Evolutionary conservation across 768 basidiomycete species (phyloP), one percentile per base, ranked within the genome.

Genomic region (Heimioporus sp.): DNA sequence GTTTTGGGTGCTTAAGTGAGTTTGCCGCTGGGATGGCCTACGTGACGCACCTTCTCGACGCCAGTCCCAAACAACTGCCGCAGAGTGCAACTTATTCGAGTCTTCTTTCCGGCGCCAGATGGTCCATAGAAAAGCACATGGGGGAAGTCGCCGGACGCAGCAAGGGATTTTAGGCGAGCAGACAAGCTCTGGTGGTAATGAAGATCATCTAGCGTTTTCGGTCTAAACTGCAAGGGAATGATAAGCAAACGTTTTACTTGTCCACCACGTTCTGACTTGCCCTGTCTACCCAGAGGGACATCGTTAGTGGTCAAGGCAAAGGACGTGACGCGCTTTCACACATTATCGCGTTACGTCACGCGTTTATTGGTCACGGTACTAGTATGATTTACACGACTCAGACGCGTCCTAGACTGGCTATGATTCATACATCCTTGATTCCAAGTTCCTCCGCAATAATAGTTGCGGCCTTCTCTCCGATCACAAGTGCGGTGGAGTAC

Each of bases 101-200:
- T 98, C 80, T 99, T 99, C 77, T 98, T 98, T 15, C 96, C 96
- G 13, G 96, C 93, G 19, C 96, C 96, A 5, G 91, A 91, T 10
- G 96, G 96, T 0, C 96, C 96, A 64, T 98, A 99, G 74, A 98
- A 96, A 2, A 99, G 81, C 75, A 97, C 86, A 67, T 99, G 96
- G 9, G 96, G 96, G 66, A 99, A 98, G 75, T 98, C 95, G 1
- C 92, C 91, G 1, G 91, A 87, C 1, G 84, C 80, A 0, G 95
- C 87, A 55, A 98, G 75, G 2, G 94, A 87, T 54, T 79, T 80
- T 31, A 98, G 75, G 21, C 96, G 82, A 20, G 79, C 76, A 17
- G 94, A 91, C 31, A 99, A 83, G 38, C 79, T 80, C 32, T 76
- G 67, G 65, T 98, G 96, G 68, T 99, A 98, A 64, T 94, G 86